Conservation (phyloP, 139 green algal species). For the Zygnema circumcarinatum region DNA sequence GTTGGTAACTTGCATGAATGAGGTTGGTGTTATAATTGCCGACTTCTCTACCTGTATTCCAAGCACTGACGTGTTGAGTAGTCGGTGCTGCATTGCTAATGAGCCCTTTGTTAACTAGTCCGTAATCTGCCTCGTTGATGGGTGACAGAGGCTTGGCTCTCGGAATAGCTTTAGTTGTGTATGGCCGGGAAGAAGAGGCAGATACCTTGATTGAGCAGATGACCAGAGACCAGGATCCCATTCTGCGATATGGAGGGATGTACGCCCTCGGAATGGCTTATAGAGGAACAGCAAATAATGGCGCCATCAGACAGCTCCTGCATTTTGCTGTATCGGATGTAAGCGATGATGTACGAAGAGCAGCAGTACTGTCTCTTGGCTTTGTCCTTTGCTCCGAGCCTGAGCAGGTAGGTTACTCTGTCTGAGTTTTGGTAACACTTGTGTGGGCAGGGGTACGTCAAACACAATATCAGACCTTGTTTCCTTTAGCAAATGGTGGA, state of each 20-base stretch:
- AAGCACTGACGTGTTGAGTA: no score
- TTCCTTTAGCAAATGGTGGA: no score
- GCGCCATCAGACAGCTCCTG: conserved; percentile 92
- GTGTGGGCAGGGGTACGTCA: no score
- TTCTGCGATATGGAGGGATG: conserved; percentile 95
- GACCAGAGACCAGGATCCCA: conserved; percentile 79
- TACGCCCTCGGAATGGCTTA: conserved; percentile 93
- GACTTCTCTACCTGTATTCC: no score
- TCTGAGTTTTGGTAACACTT: background rate
- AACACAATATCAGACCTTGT: no score
- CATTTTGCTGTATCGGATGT: conserved; percentile 96
- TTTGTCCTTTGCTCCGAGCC: conserved; percentile 90
- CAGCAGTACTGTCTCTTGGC: conserved; percentile 87
- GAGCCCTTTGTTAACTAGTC: no score
- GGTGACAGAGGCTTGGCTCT: conserved; percentile 74
- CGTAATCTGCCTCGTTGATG: no score
- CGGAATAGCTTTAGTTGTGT: conserved; percentile 88
- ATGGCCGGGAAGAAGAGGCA: conserved; percentile 91
- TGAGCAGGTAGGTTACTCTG: conserved; percentile 73
- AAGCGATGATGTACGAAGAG: conserved; percentile 92
- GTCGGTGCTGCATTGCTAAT: no score
- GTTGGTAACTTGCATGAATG: no score
- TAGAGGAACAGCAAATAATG: conserved; percentile 92
- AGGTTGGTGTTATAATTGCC: no score
- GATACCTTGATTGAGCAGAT: conserved; percentile 92